Evolutionary conservation across 805 yeast genomes (phyloP).

Genomic region (Pichia heedii): DNA sequence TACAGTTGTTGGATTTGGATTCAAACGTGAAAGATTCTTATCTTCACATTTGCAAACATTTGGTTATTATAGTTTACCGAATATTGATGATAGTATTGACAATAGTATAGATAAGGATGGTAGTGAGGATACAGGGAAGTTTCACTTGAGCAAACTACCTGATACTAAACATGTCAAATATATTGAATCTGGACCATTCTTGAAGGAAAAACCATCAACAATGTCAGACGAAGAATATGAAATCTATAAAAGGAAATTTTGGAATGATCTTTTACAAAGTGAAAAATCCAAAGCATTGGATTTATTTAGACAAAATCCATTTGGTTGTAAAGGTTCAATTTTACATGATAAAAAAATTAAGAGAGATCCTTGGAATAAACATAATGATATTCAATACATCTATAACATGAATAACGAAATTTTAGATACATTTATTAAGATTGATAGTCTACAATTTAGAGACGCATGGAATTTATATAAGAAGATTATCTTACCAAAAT

Average conservation of each 20-base stretch:
- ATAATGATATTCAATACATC: neutral
- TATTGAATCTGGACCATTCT: slow-evolving; percentile 54
- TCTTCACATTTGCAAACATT: slow-evolving; percentile 46
- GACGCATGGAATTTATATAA: slow-evolving; percentile 17
- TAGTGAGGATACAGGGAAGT: neutral
- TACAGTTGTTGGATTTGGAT: slow-evolving; percentile 65
- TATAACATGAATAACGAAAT: slow-evolving; percentile 11
- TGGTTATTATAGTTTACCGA: slow-evolving; percentile 19
- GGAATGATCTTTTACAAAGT: slow-evolving; percentile 33
- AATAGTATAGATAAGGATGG: neutral
- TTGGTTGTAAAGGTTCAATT: slow-evolving; percentile 41
- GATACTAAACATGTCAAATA: slow-evolving; percentile 34
- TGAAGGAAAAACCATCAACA: slow-evolving; percentile 11
- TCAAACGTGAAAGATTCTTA: slow-evolving; percentile 55
- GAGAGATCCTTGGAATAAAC: slow-evolving; percentile 44
- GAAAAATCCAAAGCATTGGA: slow-evolving; percentile 47
- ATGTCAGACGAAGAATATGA: slow-evolving; percentile 10
- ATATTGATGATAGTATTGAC: too few relatives aligned
- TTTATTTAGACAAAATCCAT: slow-evolving; percentile 48
- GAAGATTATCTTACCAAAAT: slow-evolving; percentile 10
- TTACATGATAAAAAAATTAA: slow-evolving; percentile 34
- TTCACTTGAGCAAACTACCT: neutral
- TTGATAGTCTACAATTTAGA: slow-evolving; percentile 24
- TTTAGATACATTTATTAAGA: slow-evolving; percentile 16
- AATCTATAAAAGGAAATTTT: slow-evolving; percentile 30